Conservation (phyloP, 208 protist genomes). For the Acanthamoeba rhysodes region DNA sequence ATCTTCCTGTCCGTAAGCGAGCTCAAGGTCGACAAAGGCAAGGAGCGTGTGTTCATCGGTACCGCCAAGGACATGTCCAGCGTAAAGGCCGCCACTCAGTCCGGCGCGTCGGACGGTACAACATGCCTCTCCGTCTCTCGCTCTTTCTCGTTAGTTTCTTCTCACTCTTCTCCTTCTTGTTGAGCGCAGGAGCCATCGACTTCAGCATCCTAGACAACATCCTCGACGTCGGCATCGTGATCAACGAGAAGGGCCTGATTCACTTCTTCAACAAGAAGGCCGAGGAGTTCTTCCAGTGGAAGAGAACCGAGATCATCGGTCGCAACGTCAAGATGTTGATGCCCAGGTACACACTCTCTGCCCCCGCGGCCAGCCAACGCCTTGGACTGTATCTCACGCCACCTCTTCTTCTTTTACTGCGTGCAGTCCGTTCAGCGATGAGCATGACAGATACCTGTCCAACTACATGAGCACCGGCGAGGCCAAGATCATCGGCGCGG, state of each 20-base stretch:
- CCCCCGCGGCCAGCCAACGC: too few relatives aligned
- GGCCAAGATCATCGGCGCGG: conserved; percentile 71
- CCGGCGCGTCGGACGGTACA: not conserved
- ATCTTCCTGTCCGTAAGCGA: conserved; percentile 74
- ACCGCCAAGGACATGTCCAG: conserved; percentile 28
- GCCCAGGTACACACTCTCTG: not conserved
- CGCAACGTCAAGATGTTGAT: conserved; percentile 70
- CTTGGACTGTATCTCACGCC: too few relatives aligned
- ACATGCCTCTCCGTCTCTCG: not conserved
- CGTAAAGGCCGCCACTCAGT: not conserved
- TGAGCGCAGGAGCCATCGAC: not conserved
- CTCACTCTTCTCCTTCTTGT: not conserved
- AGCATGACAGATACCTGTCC: conserved; percentile 54
- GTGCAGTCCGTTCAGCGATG: conserved; percentile 35
- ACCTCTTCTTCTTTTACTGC: not conserved
- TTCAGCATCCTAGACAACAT: conserved; percentile 75
- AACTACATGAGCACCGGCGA: conserved; percentile 60
- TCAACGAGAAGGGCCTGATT: conserved; percentile 67
- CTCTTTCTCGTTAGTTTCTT: not conserved
- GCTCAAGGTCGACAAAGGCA: conserved; percentile 53
- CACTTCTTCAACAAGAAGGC: conserved; percentile 76
- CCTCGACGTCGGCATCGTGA: conserved; percentile 73
- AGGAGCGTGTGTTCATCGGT: conserved; percentile 74
- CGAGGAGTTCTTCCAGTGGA: conserved; percentile 69
- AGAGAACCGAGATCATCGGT: conserved; percentile 37